Percentiles rank a stretch among this genome's conserved stretches.
phyloP scores from a whole-genome alignment of 225 moss, liverwort and hornwort species.

The Lunularia cruciata region DNA sequence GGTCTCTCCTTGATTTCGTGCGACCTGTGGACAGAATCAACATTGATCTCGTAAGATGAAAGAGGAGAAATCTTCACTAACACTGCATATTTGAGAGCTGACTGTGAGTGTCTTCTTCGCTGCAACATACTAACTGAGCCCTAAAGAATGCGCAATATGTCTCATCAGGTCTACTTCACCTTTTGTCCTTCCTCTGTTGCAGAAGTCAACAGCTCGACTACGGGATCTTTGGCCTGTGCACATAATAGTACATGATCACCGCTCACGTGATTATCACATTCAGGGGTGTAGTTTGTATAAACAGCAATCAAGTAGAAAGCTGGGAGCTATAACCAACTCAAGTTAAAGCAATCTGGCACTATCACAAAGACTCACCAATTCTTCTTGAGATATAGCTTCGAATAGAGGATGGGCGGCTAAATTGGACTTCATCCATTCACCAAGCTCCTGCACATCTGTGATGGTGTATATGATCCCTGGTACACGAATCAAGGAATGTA shows the following conservation, averaged over 20 bases:
- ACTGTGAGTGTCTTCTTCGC: too few relatives aligned
- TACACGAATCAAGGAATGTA: neutral
- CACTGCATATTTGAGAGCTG: too few relatives aligned
- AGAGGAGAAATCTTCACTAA: conserved; percentile 4
- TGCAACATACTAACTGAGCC: too few relatives aligned
- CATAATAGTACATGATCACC: neutral
- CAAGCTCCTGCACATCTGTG: conserved; percentile 93
- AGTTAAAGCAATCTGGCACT: neutral
- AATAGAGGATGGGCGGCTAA: conserved; percentile 89
- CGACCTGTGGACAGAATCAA: conserved; percentile 50
- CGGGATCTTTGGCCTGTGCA: conserved; percentile 71
- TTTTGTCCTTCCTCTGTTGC: conserved; percentile 99
- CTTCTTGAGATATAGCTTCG: conserved; percentile 63
- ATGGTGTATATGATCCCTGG: conserved; percentile 93
- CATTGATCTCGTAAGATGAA: neutral
- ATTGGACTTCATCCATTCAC: conserved; percentile 86
- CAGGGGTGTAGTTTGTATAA: neutral
- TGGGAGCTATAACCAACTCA: neutral
- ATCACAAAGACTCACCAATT: conserved; percentile 69
- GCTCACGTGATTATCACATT: neutral
- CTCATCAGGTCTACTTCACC: conserved; percentile 39
- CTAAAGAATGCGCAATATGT: neutral
- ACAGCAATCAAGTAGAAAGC: too few relatives aligned
- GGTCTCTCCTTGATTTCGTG: conserved; percentile 73
- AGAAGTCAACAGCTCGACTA: conserved; percentile 67